phyloP scores from a whole-genome alignment of 2,329 filamentous ascomycete genomes.

The Colletotrichum sansevieriae region DNA sequence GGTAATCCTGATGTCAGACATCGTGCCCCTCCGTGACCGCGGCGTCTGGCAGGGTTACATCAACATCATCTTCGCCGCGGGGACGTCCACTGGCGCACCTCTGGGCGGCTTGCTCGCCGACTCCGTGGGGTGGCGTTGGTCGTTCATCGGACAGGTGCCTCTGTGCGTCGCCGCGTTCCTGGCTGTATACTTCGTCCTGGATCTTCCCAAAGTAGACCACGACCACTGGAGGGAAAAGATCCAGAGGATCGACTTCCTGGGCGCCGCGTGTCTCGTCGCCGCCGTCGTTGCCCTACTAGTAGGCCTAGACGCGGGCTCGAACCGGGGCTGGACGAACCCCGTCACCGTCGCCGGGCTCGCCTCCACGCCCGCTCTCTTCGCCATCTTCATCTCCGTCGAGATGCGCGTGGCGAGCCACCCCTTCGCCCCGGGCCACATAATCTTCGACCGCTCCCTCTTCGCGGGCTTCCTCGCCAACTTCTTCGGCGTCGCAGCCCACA shows the following conservation, averaged over 20 bases:
- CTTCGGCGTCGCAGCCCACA: conserved; percentile 72
- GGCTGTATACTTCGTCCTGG: conserved; percentile 72
- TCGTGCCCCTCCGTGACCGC: conserved; percentile 76
- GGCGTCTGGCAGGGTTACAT: conserved; percentile 81
- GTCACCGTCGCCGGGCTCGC: conserved; percentile 70
- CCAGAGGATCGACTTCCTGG: conserved; percentile 78
- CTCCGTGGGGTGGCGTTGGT: conserved; percentile 81
- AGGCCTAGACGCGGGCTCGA: conserved; percentile 80
- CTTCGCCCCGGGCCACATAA: conserved; percentile 80
- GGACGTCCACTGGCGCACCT: conserved; percentile 77
- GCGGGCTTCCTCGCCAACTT: conserved; percentile 80
- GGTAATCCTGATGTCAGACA: conserved; percentile 77
- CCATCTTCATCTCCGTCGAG: conserved; percentile 78
- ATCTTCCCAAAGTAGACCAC: conserved; percentile 70
- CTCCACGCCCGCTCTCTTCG: conserved; percentile 70
- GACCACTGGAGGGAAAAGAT: conserved; percentile 76
- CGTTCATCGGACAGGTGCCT: conserved; percentile 77
- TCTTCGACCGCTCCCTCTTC: conserved; percentile 75
- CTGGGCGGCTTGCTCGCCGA: conserved; percentile 80
- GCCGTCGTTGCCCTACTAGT: conserved; percentile 76
- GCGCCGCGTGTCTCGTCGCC: conserved; percentile 73
- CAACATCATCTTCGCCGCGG: conserved; percentile 78
- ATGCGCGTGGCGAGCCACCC: conserved; percentile 76
- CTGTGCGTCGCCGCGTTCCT: conserved; percentile 75
- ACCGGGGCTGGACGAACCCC: conserved; percentile 74